These are phyloP conservation scores for Chenopodium album DNA, from an alignment of 148 eudicot species.

Conservation along the genomic window DNA sequence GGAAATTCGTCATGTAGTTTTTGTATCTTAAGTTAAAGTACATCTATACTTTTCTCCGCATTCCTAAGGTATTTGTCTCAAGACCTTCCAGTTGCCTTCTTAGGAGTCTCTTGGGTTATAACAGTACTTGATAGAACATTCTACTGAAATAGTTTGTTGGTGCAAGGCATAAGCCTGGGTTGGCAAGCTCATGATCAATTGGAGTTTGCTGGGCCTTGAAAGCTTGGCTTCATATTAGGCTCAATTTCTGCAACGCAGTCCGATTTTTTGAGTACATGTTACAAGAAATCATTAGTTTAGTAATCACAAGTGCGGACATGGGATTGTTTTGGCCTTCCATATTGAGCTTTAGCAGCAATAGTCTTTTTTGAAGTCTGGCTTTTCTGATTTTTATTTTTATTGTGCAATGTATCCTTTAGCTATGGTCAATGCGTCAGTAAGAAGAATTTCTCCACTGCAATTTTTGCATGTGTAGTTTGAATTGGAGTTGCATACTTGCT, in stretches of 20 bases:
- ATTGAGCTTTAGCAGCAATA: not conserved
- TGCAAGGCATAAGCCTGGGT: not conserved
- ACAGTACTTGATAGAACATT: not conserved
- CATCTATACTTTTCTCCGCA: too few species aligned
- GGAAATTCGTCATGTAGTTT: not conserved
- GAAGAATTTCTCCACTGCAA: not conserved
- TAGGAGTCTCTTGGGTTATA: not conserved
- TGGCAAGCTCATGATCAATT: not conserved
- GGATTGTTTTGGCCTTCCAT: not conserved
- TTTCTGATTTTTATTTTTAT: not conserved
- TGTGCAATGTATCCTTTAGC: not conserved
- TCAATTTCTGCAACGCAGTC: not conserved
- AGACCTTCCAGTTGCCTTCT: not conserved
- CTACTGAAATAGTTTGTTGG: too few species aligned
- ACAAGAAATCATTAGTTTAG: not conserved
- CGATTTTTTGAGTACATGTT: not conserved
- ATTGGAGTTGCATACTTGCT: conserved; percentile 1
- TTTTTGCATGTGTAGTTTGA: not conserved
- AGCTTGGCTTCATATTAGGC: not conserved
- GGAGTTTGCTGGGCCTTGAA: not conserved
- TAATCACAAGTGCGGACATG: not conserved
- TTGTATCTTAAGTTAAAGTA: too few species aligned
- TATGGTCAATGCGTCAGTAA: not conserved
- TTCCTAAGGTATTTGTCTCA: too few species aligned
- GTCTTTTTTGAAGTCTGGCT: not conserved